Conservation (phyloP, 1,284 basidiomycete species). For the Lignosus rhinocerotis region DNA sequence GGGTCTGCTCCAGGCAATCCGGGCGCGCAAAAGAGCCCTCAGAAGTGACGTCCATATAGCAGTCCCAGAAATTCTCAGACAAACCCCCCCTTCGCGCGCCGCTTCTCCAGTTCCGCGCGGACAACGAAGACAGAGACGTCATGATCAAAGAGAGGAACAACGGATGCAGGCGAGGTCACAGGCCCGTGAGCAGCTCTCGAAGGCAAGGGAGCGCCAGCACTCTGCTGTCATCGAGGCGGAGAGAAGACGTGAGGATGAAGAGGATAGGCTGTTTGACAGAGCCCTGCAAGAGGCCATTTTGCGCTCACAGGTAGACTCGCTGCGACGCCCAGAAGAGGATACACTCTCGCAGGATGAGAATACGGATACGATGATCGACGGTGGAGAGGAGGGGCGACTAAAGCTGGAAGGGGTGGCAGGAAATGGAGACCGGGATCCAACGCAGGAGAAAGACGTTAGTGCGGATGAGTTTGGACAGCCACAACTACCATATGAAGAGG, state of each 20-base stretch:
- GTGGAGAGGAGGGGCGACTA: too few species aligned
- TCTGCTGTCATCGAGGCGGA: background rate
- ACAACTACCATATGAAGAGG: too few species aligned
- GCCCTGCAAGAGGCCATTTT: background rate
- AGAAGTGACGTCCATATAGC: background rate
- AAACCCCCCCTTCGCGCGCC: background rate
- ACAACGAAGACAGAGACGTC: background rate
- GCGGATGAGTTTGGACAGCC: too few species aligned
- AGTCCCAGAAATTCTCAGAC: background rate
- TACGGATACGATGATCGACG: too few species aligned
- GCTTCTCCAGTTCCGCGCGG: background rate
- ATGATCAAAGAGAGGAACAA: background rate
- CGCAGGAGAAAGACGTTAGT: too few species aligned
- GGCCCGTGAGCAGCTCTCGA: background rate
- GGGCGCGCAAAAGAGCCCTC: background rate
- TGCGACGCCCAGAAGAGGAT: background rate
- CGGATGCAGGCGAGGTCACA: background rate
- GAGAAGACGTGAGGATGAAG: background rate
- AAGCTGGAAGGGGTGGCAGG: too few species aligned
- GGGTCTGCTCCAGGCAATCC: background rate
- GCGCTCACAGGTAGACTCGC: background rate
- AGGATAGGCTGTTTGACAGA: background rate
- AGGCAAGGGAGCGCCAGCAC: background rate
- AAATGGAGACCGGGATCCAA: too few species aligned
- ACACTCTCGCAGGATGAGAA: background rate